These are phyloP conservation scores for Acephala macrosclerotiorum DNA, from an alignment of 2,329 filamentous ascomycete genomes.

Conservation along the genomic window DNA sequence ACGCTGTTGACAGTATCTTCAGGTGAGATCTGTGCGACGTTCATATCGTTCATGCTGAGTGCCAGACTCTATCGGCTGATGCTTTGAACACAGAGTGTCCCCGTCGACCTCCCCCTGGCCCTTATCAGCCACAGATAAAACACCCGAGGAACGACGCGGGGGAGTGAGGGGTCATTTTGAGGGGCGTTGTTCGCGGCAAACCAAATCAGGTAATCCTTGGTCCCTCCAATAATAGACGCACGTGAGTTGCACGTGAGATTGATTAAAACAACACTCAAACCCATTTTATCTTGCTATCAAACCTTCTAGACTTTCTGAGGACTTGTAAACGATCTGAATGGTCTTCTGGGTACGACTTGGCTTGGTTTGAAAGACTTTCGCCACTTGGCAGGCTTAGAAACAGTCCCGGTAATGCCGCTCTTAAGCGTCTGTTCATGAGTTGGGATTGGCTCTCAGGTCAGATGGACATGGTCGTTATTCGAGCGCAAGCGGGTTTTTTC, in stretches of 20 bases:
- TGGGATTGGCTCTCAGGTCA: too few species aligned
- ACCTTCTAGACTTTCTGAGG: too few species aligned
- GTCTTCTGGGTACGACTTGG: too few species aligned
- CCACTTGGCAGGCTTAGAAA: too few species aligned
- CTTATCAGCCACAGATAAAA: constrained; percentile 9
- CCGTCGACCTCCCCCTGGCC: background rate
- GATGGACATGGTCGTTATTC: too few species aligned
- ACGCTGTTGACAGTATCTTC: constrained; percentile 4
- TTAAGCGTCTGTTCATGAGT: too few species aligned
- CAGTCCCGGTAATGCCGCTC: too few species aligned
- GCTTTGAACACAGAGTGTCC: constrained; percentile 8
- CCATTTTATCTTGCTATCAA: too few species aligned
- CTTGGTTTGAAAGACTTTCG: too few species aligned
- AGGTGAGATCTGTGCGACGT: constrained; percentile 4
- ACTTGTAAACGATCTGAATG: too few species aligned
- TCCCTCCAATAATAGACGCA: background rate
- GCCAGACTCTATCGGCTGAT: background rate
- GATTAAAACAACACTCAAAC: too few species aligned
- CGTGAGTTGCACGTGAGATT: background rate
- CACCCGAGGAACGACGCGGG: constrained; percentile 4
- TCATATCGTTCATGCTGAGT: background rate
- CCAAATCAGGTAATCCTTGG: background rate
- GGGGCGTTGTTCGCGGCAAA: background rate
- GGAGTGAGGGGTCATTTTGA: background rate
- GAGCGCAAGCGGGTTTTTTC: too few species aligned